Base-by-base conservation (phyloP, 305 asterid species). In the Solanum hybrid region DNA sequence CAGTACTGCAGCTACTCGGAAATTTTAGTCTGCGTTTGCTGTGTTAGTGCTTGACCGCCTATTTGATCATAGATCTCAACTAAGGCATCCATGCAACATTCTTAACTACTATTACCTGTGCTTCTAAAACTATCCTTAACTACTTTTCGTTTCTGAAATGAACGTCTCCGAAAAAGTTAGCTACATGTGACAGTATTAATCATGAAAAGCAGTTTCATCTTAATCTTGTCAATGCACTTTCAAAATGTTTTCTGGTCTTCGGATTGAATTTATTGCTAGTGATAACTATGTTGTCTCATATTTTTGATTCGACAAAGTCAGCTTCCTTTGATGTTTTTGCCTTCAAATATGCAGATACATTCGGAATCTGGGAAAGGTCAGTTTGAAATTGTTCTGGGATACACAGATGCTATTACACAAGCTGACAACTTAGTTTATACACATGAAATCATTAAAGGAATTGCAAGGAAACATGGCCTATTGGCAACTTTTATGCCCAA, bases 321-420 rank as follows among this genome's bases (percentile, higher is more conserved):
- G n/a, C 85, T 12, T 38, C 32, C 27, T 78, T 31, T 78, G 86
- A 36, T 42, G 89, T 84, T 73, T 51, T 9, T 42, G 37, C 38
- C 78, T 81, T 90, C 19, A 8, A 90, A 66, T 26, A 27, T 93
- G 80, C 90, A 97, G 99, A 81, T 95, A 88, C 98, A 97, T 92
- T 93, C 99, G 76, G 99, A 97, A 94, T 90, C 97, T 90, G 99
- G 98, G 84, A 92, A 91, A 77, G 99, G 99, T 75, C 99, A 97
- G 88, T 97, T 94, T 92, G 99, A 97, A 90, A 85, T 95, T 76
- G 98, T 94, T 31, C 90, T 94, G 92, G 94, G 95, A 37, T 94
- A 97, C 92, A 95, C 96, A 66, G 86, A 84, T 88, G 95, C 96
- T 88, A 93, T 91, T 80, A 80, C 38, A 78, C 97, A 98, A 85